Conservation (phyloP, 2,329 filamentous ascomycete genomes). For the Sporothrix euskadiensis region DNA sequence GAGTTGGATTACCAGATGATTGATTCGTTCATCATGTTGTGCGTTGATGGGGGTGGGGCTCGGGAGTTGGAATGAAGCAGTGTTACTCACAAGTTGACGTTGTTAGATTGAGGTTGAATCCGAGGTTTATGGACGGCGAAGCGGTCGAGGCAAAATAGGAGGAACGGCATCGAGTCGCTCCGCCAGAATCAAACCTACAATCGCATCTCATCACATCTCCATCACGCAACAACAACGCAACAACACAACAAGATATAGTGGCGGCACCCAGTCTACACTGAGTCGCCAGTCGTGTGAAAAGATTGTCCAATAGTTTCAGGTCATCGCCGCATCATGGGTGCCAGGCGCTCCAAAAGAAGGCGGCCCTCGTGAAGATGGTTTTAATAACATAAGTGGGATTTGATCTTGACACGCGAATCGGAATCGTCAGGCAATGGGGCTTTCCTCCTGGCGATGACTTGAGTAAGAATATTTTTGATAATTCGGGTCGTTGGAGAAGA, state of each 20-base stretch:
- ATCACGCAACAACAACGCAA: background rate
- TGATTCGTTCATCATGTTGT: slow-evolving; percentile 25
- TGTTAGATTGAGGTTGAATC: background rate
- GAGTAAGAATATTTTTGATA: slow-evolving; percentile 31
- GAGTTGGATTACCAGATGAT: slow-evolving; percentile 35
- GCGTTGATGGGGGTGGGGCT: background rate
- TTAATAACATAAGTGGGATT: slow-evolving; percentile 58
- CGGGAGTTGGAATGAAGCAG: background rate
- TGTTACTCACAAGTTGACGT: slow-evolving; percentile 8
- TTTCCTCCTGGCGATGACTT: slow-evolving; percentile 44
- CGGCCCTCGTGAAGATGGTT: slow-evolving; percentile 69
- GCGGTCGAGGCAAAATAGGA: no score
- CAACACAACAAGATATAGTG: background rate
- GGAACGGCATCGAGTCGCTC: background rate
- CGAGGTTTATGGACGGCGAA: background rate
- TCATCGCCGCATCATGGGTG: slow-evolving; percentile 68
- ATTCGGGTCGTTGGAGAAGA: slow-evolving; percentile 39
- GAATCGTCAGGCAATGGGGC: slow-evolving; percentile 51
- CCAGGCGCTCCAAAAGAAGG: slow-evolving; percentile 50
- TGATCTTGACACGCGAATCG: slow-evolving; percentile 60
- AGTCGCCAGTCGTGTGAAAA: background rate
- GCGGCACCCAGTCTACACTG: background rate
- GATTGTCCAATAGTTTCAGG: slow-evolving; percentile 63
- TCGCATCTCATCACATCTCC: background rate
- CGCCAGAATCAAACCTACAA: background rate